Evolutionary conservation across 164 flowering plant species (phyloP).

Genomic region (Vitis amurensis): DNA sequence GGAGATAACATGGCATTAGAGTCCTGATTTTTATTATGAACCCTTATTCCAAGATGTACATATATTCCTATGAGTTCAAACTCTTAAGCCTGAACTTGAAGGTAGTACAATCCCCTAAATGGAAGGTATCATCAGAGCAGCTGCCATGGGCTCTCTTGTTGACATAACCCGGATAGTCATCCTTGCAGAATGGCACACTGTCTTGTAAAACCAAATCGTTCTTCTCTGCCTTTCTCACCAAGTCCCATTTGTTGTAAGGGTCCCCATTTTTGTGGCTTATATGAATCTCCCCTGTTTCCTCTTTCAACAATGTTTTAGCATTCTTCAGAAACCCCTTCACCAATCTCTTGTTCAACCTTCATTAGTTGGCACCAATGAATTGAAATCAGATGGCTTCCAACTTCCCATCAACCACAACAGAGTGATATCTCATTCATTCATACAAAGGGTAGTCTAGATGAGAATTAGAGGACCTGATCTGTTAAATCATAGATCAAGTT

Average conservation of each 20-base stretch:
- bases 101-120: conserved; percentile 37
- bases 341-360: conserved; percentile 43
- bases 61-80: too few relatives aligned
- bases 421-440: too few relatives aligned
- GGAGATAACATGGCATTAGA: too few relatives aligned
- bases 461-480: too few relatives aligned
- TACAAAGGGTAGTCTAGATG: too few relatives aligned
- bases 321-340: conserved; percentile 45
- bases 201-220: conserved; percentile 33
- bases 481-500: too few relatives aligned
- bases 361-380: background rate
- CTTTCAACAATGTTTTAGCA: conserved; percentile 31
- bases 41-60: too few relatives aligned
- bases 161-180: conserved; percentile 43
- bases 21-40: too few relatives aligned
- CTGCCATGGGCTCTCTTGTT: conserved; percentile 51
- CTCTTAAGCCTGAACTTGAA: conserved; percentile 34
- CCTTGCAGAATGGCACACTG: conserved; percentile 31
- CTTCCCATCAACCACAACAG: too few relatives aligned
- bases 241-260: conserved; percentile 48
- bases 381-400: too few relatives aligned
- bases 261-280: conserved; percentile 43
- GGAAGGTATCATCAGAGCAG: conserved; percentile 31
- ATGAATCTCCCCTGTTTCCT: conserved; percentile 47
- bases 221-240: conserved; percentile 42